phyloP scores from a whole-genome alignment of 2,329 filamentous ascomycete species.

The Monascus ruber region DNA sequence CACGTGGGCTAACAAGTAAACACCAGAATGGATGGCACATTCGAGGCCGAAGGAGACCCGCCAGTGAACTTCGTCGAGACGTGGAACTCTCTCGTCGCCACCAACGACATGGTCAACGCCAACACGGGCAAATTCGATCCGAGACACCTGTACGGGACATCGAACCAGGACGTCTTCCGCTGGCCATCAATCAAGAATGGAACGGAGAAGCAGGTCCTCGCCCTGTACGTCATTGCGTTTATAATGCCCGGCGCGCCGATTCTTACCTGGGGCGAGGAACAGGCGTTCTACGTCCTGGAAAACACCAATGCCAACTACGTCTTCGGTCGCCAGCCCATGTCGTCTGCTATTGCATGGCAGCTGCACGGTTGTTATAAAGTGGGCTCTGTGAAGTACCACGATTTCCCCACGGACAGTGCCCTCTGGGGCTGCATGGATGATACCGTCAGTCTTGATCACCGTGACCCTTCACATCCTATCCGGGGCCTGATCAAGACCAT shows the following conservation, averaged over 20 bases:
- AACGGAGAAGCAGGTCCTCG: slow-evolving; percentile 41
- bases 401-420: slow-evolving; percentile 42
- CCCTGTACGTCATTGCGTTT: slow-evolving; percentile 42
- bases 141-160: slow-evolving; percentile 47
- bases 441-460: slow-evolving; percentile 43
- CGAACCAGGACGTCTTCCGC: slow-evolving; percentile 51
- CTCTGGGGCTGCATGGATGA: slow-evolving; percentile 43
- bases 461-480: slow-evolving; percentile 46
- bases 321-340: slow-evolving; percentile 48
- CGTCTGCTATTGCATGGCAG: slow-evolving; percentile 46
- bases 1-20: background rate
- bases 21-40: slow-evolving; percentile 36
- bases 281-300: slow-evolving; percentile 48
- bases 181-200: slow-evolving; percentile 47
- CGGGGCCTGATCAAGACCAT: slow-evolving; percentile 46
- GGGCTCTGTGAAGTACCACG: slow-evolving; percentile 40
- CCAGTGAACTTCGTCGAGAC: slow-evolving; percentile 39
- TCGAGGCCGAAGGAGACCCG: slow-evolving; percentile 38
- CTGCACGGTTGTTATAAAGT: slow-evolving; percentile 49
- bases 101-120: slow-evolving; percentile 45
- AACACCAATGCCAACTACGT: slow-evolving; percentile 51
- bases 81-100: slow-evolving; percentile 42
- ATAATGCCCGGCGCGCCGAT: slow-evolving; percentile 45
- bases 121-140: slow-evolving; percentile 47
- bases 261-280: slow-evolving; percentile 50